These are phyloP conservation scores for Naganishia onofrii DNA, from an alignment of 768 basidiomycete species.

Conservation along the genomic window DNA sequence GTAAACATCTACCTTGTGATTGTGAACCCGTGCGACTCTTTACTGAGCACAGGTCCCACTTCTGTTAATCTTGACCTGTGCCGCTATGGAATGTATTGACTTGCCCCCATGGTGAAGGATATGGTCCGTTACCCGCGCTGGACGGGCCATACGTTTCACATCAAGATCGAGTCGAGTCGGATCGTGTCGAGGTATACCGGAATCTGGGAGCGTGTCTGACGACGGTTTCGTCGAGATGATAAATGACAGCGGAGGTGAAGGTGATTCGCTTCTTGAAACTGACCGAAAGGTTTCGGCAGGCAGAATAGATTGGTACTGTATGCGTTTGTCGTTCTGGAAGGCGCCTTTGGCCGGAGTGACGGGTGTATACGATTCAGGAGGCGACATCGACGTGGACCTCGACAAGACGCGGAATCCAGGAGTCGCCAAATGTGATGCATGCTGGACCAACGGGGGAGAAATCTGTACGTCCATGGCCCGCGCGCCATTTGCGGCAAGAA, in stretches of 20 bases:
- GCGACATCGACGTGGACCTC: neutral
- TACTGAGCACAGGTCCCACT: too few species aligned
- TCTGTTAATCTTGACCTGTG: neutral
- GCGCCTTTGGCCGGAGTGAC: too few species aligned
- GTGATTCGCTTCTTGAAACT: neutral
- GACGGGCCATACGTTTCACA: neutral
- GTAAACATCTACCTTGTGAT: too few species aligned
- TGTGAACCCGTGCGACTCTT: too few species aligned
- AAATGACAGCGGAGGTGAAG: neutral
- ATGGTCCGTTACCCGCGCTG: neutral
- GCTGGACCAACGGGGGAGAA: constrained; percentile 14
- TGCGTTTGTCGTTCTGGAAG: neutral
- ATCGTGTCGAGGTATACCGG: neutral
- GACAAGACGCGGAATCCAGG: constrained; percentile 2
- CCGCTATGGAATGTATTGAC: neutral
- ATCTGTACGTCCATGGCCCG: constrained; percentile 43
- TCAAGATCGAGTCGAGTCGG: neutral
- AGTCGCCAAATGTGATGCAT: neutral
- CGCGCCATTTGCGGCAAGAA: constrained; percentile 46
- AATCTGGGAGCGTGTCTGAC: neutral
- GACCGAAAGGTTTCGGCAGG: neutral
- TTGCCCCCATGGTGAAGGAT: neutral
- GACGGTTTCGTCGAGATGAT: neutral
- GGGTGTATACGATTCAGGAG: neutral
- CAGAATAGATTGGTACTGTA: neutral